Evolutionary conservation across 495 filamentous ascomycete species (phyloP), one percentile per base, ranked within the genome.

Genomic region (Chaetomidium leptoderma): DNA sequence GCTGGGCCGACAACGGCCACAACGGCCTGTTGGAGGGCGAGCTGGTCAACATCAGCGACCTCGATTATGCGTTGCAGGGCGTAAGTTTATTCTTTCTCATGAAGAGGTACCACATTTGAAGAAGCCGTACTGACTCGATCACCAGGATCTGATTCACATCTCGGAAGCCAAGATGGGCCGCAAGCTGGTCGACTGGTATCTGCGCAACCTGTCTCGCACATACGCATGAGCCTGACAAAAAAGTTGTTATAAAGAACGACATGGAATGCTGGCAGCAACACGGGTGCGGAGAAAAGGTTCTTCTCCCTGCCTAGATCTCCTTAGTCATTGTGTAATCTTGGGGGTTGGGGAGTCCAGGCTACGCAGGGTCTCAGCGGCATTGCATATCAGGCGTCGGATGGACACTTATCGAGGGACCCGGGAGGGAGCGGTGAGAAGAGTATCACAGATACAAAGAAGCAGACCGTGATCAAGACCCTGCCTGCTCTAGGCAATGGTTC

Each of bases 81-180:
- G 86, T 89, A 78, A 78, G 86, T 82, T 19, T 51, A 14, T 27
- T 21, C 58, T 81, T 23, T 49, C 16, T 27, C 23, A 59, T 29
- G 30, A 45, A 51, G 32, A 7, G 16, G 37, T 30, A 37, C 16
- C 4, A 30, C 1, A 6, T 51, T 37, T n/a, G 21, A 3, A 17
- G 33, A 9, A 11, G 21, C 27, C 10, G 32, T 67, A 55, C 72
- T 74, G 63, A 73, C 55, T 30, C 33, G 26, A 50, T 14, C 36
- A 52, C 36, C 60, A 89, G 76, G 95, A 97, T 73, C 76, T 98
- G 59, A 97, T 98, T 70, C 93, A 98, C 74, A 91, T 97, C 63
- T 96, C 92, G 44, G 93, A 98, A 76, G 95, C 92, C 55, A 98
- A 98, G 84, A 90, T 96, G 47, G 95, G 93, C 59, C 83, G 93